Evolutionary conservation across 129 eudicot species (phyloP).

Genomic region (Gnaphalium uliginosum): DNA sequence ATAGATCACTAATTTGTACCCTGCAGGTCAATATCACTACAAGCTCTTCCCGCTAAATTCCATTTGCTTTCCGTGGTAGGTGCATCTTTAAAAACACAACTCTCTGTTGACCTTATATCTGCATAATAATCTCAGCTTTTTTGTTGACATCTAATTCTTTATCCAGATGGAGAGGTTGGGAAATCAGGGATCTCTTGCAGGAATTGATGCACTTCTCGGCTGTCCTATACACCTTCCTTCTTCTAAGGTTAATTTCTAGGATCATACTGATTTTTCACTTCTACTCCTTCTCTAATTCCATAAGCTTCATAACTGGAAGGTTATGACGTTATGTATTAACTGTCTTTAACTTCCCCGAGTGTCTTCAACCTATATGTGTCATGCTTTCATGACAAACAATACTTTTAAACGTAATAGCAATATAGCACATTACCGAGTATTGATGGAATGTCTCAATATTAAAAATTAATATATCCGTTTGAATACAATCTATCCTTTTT

Average conservation of each 20-base stretch:
- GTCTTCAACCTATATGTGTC: no score
- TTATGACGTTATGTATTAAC: neutral
- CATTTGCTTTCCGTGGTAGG: slow-evolving; percentile 65
- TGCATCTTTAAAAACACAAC: slow-evolving; percentile 11
- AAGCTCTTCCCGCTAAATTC: slow-evolving; percentile 76
- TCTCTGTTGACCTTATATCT: slow-evolving; percentile 5
- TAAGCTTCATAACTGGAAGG: neutral
- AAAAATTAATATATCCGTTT: no score
- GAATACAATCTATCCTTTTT: neutral
- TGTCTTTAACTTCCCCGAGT: neutral
- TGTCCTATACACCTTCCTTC: slow-evolving; percentile 89
- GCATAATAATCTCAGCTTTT: slow-evolving; percentile 13
- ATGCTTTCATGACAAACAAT: no score
- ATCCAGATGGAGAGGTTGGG: slow-evolving; percentile 67
- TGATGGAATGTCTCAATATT: no score
- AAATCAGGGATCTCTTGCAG: slow-evolving; percentile 80
- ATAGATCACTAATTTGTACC: slow-evolving; percentile 17
- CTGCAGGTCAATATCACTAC: slow-evolving; percentile 61
- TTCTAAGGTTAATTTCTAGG: slow-evolving; percentile 53
- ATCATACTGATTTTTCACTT: slow-evolving; percentile 9
- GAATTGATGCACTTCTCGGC: slow-evolving; percentile 87
- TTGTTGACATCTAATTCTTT: slow-evolving; percentile 23
- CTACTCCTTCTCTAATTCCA: neutral
- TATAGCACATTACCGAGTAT: neutral
- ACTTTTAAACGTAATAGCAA: neutral